phyloP scores from a whole-genome alignment of 2,329 filamentous ascomycete species.

The Penicillium sp. region DNA sequence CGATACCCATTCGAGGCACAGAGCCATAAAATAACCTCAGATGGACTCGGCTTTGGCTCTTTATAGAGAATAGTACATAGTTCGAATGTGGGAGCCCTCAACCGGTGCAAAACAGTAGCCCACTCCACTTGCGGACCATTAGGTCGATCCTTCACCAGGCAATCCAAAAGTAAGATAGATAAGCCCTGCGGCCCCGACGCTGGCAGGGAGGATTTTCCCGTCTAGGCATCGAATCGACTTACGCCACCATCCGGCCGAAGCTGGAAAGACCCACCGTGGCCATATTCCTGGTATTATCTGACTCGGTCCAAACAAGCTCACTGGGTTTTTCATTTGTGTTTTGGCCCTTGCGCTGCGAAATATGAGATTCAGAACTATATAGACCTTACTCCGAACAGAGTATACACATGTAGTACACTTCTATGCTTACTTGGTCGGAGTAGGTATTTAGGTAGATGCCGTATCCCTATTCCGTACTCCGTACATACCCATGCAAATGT shows the following conservation, averaged over 20 bases:
- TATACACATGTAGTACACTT: background rate
- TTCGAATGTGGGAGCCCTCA: background rate
- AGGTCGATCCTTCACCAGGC: conserved; percentile 21
- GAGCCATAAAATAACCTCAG: conserved; percentile 12
- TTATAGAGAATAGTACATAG: conserved; percentile 8
- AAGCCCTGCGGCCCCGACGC: conserved; percentile 24
- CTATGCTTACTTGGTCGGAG: background rate
- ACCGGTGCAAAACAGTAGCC: conserved; percentile 13
- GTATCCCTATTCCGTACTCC: background rate
- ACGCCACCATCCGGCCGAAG: conserved; percentile 22
- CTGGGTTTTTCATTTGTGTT: conserved; percentile 3
- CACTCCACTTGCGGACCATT: conserved; percentile 17
- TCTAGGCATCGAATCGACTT: conserved; percentile 23
- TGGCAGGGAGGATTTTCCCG: conserved; percentile 22
- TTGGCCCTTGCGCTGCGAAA: background rate
- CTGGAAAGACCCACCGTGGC: conserved; percentile 14
- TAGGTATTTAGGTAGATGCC: background rate
- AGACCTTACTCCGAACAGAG: background rate
- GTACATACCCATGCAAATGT: background rate
- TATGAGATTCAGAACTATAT: background rate
- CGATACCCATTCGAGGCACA: background rate
- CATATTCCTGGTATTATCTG: conserved; percentile 13
- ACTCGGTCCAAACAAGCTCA: conserved; percentile 11
- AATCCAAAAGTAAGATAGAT: conserved; percentile 22
- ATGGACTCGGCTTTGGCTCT: conserved; percentile 16